Evolutionary conservation across 192 early-diverging fungal species (phyloP), one percentile per base, ranked within the genome.

Genomic region (Coemansia javaensis): DNA sequence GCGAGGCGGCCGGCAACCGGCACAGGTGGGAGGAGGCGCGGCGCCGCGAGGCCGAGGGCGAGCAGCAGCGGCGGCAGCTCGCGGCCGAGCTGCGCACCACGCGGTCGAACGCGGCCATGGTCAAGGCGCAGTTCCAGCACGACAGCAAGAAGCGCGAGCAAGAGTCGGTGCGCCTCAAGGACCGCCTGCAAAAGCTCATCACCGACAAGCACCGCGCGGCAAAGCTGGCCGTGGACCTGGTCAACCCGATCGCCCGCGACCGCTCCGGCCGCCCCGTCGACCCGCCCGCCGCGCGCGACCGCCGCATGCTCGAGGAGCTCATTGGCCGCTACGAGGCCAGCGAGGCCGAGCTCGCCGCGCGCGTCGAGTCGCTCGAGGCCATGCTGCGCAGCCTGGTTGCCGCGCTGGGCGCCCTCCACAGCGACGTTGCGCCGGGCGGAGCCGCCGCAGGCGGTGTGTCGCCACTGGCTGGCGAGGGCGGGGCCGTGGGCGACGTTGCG

Each of bases 91-190:
- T 75, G 42, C 58, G 64, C 8, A 58, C 64, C 2, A 50, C 48
- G 3, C 25, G 52, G 32, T 44, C 71, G n/a, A 66, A 58, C 27
- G 63, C 58, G 1, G 44, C 58, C 0, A 55, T 52, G 55, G 44
- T 40, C 5, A 49, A 46, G 37, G 53, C 59, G 37, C 71, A 75
- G 63, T 66, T 53, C 17, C 12, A 52, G 56, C 66, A 77, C 28
- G 75, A 77, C 10, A 39, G 50, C 21, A 65, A 59, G 50, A 77
- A 71, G 42, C 66, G 66, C 50, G 75, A 77, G 37, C 62, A 59
- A 11, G 67, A 70, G 41, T 33, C 42, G 4, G 23, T 32, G 0
- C 51, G 53, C 30, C 47, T 77, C 8, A 66, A 66, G 44, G 75
- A 77, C 31, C 49, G 66, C 15, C 20, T 77, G 47, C 75, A 77